Evolutionary conservation across 345 rosid species (phyloP).

Genomic region (Euphorbia tirucalli): DNA sequence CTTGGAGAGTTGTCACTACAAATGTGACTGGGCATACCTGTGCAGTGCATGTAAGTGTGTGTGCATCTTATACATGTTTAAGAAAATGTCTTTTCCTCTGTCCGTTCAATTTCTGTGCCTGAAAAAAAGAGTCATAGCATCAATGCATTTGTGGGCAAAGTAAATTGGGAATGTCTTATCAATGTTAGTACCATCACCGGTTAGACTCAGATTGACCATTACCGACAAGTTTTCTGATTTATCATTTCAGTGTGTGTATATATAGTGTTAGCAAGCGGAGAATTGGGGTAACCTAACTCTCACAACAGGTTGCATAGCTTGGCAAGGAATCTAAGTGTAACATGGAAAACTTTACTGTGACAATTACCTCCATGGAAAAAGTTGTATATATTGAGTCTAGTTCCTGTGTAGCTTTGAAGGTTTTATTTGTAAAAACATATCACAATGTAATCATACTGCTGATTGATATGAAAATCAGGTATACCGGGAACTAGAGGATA

Average conservation of each 20-base stretch:
- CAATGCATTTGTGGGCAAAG: slow-evolving; percentile 1
- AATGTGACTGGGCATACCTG: slow-evolving; percentile 96
- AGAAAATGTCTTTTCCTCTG: background rate
- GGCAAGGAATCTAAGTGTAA: background rate
- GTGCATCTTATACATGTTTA: background rate
- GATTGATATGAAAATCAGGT: slow-evolving; percentile 48
- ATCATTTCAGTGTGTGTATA: slow-evolving; percentile 5
- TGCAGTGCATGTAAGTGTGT: slow-evolving; percentile 73
- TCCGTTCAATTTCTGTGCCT: background rate
- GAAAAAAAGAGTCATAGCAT: background rate
- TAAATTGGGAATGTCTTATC: background rate
- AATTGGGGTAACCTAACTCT: background rate
- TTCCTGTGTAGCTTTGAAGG: background rate
- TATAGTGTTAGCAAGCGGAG: background rate
- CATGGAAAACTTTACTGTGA: background rate
- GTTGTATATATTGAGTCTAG: background rate
- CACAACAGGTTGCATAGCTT: background rate
- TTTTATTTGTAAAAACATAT: background rate
- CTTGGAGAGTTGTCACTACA: slow-evolving; percentile 90
- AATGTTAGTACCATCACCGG: background rate
- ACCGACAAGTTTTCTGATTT: slow-evolving; percentile 8
- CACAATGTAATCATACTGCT: background rate
- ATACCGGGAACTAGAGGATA: slow-evolving; percentile 82
- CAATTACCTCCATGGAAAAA: background rate
- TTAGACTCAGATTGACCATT: slow-evolving; percentile 6